Conservation (phyloP, 768 basidiomycete genomes). For the Crassisporium funariophilum region DNA sequence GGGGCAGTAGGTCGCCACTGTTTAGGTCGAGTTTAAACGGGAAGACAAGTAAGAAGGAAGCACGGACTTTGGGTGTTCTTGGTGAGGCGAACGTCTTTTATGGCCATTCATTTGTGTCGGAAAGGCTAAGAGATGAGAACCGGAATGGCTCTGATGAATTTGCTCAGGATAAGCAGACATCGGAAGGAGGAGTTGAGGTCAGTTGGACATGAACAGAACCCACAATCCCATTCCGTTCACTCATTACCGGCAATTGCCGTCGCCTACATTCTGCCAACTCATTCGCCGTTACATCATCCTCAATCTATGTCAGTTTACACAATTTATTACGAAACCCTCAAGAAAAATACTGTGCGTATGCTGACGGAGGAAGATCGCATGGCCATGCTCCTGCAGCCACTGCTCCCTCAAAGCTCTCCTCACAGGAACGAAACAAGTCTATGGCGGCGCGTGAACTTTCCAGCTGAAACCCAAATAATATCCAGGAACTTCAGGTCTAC, state of each 20-base stretch:
- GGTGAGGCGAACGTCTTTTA: conserved; percentile 27
- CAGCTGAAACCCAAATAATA: conserved; percentile 34
- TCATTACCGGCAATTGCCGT: conserved; percentile 22
- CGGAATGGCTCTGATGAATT: conserved; percentile 18
- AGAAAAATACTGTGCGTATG: conserved; percentile 31
- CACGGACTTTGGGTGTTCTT: conserved; percentile 31
- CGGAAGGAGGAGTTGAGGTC: not conserved
- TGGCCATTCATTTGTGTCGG: conserved; percentile 28
- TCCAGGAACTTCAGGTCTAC: conserved; percentile 1
- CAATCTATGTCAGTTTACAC: not conserved
- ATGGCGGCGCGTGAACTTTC: conserved; percentile 53
- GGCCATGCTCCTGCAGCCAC: conserved; percentile 52
- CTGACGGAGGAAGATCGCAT: conserved; percentile 43
- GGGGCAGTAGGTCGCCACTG: conserved; percentile 41
- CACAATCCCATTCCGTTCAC: no score
- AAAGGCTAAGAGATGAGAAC: conserved; percentile 21
- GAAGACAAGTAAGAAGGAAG: conserved; percentile 19
- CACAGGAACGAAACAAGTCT: conserved; percentile 54
- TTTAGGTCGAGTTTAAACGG: conserved; percentile 13
- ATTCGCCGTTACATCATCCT: not conserved
- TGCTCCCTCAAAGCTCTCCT: conserved; percentile 49
- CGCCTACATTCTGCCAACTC: not conserved
- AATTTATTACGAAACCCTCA: no score
- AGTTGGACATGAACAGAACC: no score
- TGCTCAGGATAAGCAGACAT: conserved; percentile 24